Conservation (phyloP, 371 early-diverging fungal species). For the Rhizopus arrhizus region DNA sequence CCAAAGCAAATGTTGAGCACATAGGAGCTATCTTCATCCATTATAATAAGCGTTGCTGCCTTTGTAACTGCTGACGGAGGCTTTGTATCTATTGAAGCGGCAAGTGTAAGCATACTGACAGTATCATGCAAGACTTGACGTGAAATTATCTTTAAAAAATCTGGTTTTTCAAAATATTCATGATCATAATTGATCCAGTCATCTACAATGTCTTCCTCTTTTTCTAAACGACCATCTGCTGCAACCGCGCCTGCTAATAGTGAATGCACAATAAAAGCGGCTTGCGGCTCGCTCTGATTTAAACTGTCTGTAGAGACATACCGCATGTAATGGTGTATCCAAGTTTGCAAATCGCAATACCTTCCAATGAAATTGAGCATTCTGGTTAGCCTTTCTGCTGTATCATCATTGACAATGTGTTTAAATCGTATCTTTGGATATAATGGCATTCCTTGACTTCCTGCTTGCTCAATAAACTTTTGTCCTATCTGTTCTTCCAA, state of each 20-base stretch:
- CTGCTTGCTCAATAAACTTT: slow-evolving; percentile 30
- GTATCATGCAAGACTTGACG: slow-evolving; percentile 28
- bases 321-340: slow-evolving; percentile 51
- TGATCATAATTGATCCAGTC: slow-evolving; percentile 17
- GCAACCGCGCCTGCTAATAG: slow-evolving; percentile 44
- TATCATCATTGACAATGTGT: slow-evolving; percentile 41
- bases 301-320: slow-evolving; percentile 32
- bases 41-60: slow-evolving; percentile 1
- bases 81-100: slow-evolving; percentile 9
- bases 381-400: slow-evolving; percentile 27
- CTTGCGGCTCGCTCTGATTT: slow-evolving; percentile 43
- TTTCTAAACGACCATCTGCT: slow-evolving; percentile 2
- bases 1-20: slow-evolving; percentile 37
- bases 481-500: slow-evolving; percentile 38
- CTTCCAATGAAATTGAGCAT: slow-evolving; percentile 54
- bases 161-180: neutral
- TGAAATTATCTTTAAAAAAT: slow-evolving; percentile 11
- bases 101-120: slow-evolving; percentile 19
- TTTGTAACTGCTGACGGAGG: slow-evolving; percentile 10
- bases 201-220: slow-evolving; percentile 6
- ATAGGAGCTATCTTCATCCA: slow-evolving; percentile 28
- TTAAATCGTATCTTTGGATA: slow-evolving; percentile 55
- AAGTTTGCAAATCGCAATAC: slow-evolving; percentile 41
- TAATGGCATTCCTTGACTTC: slow-evolving; percentile 13
- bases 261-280: slow-evolving; percentile 51